These are phyloP conservation scores for Quercus glauca DNA, from an alignment of 306 rosid genomes.

Conservation along the genomic window DNA sequence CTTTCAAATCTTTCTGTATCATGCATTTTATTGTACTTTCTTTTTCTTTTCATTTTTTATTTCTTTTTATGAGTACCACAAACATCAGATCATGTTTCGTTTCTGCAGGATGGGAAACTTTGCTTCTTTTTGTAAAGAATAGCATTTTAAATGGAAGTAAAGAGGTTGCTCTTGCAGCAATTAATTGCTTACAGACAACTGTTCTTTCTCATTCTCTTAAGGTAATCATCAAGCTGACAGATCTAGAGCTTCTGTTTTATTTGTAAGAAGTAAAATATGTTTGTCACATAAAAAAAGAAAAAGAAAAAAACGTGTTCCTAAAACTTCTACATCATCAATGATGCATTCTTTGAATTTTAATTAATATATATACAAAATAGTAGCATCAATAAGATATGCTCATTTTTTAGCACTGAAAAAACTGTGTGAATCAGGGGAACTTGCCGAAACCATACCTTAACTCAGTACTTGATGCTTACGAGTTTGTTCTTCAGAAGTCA, in stretches of 20 bases:
- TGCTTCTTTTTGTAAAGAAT: conserved; percentile 80
- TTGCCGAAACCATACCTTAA: conserved; percentile 76
- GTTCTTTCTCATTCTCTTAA: conserved; percentile 80
- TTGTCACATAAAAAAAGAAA: neutral
- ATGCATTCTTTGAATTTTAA: conserved; percentile 12
- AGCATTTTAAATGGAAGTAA: conserved; percentile 81
- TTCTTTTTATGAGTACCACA: conserved; percentile 16
- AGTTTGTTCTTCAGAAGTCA: conserved; percentile 71
- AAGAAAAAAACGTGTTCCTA: neutral
- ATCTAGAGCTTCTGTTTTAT: conserved; percentile 16
- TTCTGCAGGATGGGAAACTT: conserved; percentile 86
- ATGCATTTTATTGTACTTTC: conserved; percentile 7
- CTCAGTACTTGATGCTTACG: conserved; percentile 76
- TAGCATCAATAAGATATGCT: conserved; percentile 18
- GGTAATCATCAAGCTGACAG: conserved; percentile 43
- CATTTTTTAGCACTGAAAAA: conserved; percentile 31
- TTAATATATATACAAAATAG: conserved; percentile 16
- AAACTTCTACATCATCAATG: neutral
- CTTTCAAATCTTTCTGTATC: conserved; percentile 20
- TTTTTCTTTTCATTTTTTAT: conserved; percentile 5
- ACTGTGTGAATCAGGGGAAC: conserved; percentile 67
- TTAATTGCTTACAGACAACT: conserved; percentile 83
- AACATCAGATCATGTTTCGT: conserved; percentile 12
- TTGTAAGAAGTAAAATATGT: conserved; percentile 15
- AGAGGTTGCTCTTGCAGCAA: conserved; percentile 97